Conservation (phyloP, 1,284 basidiomycete genomes). For the Cutaneotrichosporon cyanovorans region DNA sequence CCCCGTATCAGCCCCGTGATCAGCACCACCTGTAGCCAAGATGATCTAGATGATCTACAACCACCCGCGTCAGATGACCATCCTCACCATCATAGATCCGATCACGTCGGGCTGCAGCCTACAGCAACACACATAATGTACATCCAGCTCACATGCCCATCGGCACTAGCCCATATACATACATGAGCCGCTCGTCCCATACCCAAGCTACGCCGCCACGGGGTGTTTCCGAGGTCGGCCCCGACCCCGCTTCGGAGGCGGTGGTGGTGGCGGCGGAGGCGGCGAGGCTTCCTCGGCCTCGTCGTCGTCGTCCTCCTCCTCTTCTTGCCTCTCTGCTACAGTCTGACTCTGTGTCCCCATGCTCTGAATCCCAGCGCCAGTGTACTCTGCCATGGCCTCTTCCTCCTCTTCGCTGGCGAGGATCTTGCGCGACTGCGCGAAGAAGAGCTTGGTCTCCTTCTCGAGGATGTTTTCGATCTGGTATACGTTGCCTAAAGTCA, state of each 20-base stretch:
- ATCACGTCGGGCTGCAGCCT: no score
- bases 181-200: no score
- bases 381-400: not conserved
- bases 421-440: slow-evolving; percentile 81
- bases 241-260: not conserved
- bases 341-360: no score
- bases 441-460: slow-evolving; percentile 70
- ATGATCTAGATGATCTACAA: no score
- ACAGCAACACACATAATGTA: no score
- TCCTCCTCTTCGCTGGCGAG: slow-evolving; percentile 44
- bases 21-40: no score
- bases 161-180: no score
- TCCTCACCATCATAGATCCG: no score
- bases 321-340: slow-evolving; percentile 15
- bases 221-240: slow-evolving; percentile 3
- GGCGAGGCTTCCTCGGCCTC: not conserved
- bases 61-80: no score
- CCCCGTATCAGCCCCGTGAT: no score
- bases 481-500: slow-evolving; percentile 70
- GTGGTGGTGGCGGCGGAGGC: not conserved
- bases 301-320: slow-evolving; percentile 2
- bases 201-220: not conserved
- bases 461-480: slow-evolving; percentile 76
- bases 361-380: slow-evolving; percentile 1
- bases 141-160: no score